A percentile compares a stretch with the other conserved stretches of the same genome.
These are phyloP conservation scores for Picocystis salinarum DNA, from an alignment of 139 green algal genomes.

Conservation along the genomic window DNA sequence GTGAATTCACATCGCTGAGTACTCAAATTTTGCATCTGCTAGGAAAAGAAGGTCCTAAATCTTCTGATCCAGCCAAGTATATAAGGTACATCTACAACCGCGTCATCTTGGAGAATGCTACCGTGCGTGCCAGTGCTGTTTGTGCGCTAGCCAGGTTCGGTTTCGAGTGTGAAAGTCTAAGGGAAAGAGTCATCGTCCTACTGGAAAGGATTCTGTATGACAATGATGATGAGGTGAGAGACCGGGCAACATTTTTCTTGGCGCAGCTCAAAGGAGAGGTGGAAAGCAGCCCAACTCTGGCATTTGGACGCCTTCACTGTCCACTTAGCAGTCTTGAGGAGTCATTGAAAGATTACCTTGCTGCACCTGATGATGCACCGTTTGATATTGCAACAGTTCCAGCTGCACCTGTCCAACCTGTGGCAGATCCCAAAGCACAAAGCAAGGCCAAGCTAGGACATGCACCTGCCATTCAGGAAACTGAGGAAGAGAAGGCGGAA, in stretches of 20 bases:
- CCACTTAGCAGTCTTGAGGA: background rate
- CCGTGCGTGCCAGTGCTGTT: constrained; percentile 82
- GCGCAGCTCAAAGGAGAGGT: constrained; percentile 44
- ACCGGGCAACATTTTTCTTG: constrained; percentile 83
- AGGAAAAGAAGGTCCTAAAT: constrained; percentile 55
- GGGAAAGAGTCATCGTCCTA: constrained; percentile 58
- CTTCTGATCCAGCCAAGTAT: constrained; percentile 33
- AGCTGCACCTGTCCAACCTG: background rate
- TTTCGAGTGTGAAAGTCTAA: constrained; percentile 26
- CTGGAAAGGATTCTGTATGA: constrained; percentile 79
- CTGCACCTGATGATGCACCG: constrained; percentile 24
- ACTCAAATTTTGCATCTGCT: constrained; percentile 89
- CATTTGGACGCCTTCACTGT: background rate
- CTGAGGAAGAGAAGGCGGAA: constrained; percentile 24
- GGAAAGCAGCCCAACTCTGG: constrained; percentile 9
- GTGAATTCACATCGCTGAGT: constrained; percentile 94
- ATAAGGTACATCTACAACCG: constrained; percentile 96
- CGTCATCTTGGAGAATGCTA: constrained; percentile 96
- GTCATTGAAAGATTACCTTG: constrained; percentile 1
- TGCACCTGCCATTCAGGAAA: no score
- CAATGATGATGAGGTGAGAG: constrained; percentile 94
- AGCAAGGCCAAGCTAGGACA: background rate
- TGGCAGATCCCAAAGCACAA: background rate
- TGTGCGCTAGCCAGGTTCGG: constrained; percentile 75
- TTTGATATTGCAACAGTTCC: constrained; percentile 2